Conservation (phyloP, 2,329 filamentous ascomycete species). For the Fusarium papillatum region DNA sequence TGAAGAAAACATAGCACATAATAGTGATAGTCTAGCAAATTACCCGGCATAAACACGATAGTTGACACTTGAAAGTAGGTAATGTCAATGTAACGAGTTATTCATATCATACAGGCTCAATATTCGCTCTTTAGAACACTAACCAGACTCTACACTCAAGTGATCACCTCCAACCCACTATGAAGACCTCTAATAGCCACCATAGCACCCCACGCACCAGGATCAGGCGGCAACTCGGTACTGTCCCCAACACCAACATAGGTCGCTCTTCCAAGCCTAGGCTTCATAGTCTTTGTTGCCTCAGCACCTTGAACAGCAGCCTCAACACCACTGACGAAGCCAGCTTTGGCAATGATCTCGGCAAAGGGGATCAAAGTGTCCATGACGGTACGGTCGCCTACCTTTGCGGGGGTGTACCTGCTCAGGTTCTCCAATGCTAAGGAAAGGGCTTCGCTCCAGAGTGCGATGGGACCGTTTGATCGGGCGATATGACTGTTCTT, state of each 20-base stretch:
- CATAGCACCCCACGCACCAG: conserved; percentile 79
- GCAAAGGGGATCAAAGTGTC: conserved; percentile 69
- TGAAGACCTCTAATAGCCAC: conserved; percentile 55
- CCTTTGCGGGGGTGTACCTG: conserved; percentile 67
- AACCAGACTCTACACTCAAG: not conserved
- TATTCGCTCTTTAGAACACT: not conserved
- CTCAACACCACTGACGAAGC: conserved; percentile 68
- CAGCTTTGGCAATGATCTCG: conserved; percentile 59
- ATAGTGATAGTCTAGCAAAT: not conserved
- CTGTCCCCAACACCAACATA: conserved; percentile 73
- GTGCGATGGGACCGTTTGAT: conserved; percentile 49
- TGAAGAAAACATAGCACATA: not conserved
- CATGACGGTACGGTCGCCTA: conserved; percentile 70
- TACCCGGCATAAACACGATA: not conserved
- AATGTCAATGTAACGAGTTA: not conserved
- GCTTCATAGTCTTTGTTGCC: conserved; percentile 74
- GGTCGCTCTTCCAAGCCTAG: conserved; percentile 75
- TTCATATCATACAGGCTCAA: not conserved
- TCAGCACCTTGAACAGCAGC: conserved; percentile 73
- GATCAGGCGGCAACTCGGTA: conserved; percentile 72
- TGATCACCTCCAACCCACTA: conserved; percentile 12
- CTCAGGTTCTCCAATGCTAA: conserved; percentile 61
- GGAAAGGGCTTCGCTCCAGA: conserved; percentile 60
- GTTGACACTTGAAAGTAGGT: not conserved
- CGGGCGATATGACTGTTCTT: conserved; percentile 48